These are phyloP conservation scores for Fraxinus pennsylvanica DNA, from an alignment of 257 asterid genomes.

Conservation along the genomic window DNA sequence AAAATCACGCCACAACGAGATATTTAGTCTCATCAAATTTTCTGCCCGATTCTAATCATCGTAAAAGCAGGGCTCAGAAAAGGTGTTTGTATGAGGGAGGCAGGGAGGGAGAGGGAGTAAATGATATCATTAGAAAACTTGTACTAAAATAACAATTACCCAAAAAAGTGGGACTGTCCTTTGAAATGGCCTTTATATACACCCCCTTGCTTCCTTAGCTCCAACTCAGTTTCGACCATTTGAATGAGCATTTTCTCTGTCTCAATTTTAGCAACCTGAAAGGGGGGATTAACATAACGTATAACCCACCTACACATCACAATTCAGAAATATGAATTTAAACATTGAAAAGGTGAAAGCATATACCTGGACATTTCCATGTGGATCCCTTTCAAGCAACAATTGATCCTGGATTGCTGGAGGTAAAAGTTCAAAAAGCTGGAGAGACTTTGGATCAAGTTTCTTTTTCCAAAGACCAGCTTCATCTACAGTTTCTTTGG, in stretches of 20 bases:
- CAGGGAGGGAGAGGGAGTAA: no score
- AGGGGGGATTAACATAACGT: neutral
- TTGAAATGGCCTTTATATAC: conserved; percentile 49
- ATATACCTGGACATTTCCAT: conserved; percentile 72
- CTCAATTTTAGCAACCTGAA: conserved; percentile 84
- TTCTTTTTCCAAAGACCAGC: conserved; percentile 69
- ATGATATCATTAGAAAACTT: neutral
- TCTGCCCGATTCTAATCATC: neutral
- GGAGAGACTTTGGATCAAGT: conserved; percentile 50
- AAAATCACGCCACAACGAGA: conserved; percentile 18
- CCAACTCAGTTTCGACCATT: conserved; percentile 77
- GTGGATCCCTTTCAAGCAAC: conserved; percentile 82
- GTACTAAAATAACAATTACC: conserved; percentile 42
- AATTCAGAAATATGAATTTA: neutral
- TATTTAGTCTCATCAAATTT: conserved; percentile 12
- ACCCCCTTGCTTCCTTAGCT: conserved; percentile 49
- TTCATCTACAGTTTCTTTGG: conserved; percentile 67
- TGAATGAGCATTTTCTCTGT: conserved; percentile 81
- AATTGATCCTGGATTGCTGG: conserved; percentile 67
- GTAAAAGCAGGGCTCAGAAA: neutral
- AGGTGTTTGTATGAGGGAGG: neutral
- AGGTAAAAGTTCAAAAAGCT: conserved; percentile 65
- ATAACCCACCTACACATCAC: conserved; percentile 7
- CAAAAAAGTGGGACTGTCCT: conserved; percentile 79
- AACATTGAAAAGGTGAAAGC: conserved; percentile 1